phyloP scores from a whole-genome alignment of 257 asterid species.

The Avicennia marina region DNA sequence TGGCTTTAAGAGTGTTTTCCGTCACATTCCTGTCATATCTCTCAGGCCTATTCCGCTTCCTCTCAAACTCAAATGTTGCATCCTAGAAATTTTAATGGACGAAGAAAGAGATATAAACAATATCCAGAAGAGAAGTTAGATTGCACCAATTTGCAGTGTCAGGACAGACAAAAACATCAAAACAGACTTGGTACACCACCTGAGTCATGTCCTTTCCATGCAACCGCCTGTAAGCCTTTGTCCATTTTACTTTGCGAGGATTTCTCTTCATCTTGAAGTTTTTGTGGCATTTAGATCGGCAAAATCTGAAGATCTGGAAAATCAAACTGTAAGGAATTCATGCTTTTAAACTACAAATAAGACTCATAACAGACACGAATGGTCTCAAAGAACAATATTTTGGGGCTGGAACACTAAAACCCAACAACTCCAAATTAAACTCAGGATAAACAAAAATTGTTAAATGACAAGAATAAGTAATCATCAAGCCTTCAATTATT shows the following conservation, averaged over 20 bases:
- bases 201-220: constrained; percentile 95
- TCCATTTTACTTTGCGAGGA: constrained; percentile 90
- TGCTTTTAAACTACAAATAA: too few relatives aligned
- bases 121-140: too few relatives aligned
- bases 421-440: not conserved
- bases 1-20: constrained; percentile 66
- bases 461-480: not conserved
- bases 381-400: not conserved
- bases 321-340: not conserved
- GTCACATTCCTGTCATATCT: constrained; percentile 76
- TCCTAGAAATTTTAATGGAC: constrained; percentile 43
- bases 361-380: too few relatives aligned
- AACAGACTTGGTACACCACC: too few relatives aligned
- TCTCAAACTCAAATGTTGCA: constrained; percentile 91
- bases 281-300: constrained; percentile 88
- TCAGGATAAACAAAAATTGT: not conserved
- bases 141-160: too few relatives aligned
- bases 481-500: not conserved
- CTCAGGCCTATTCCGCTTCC: constrained; percentile 83
- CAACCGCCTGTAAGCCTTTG: constrained; percentile 78
- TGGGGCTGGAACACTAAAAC: not conserved
- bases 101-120: too few relatives aligned
- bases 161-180: too few relatives aligned
- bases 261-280: constrained; percentile 97
- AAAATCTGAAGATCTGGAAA: constrained; percentile 74